Percentiles rank a stretch among this genome's conserved stretches.
These are phyloP conservation scores for Tylopilus vinaceipallidus DNA, from an alignment of 768 basidiomycete species.

Conservation along the genomic window DNA sequence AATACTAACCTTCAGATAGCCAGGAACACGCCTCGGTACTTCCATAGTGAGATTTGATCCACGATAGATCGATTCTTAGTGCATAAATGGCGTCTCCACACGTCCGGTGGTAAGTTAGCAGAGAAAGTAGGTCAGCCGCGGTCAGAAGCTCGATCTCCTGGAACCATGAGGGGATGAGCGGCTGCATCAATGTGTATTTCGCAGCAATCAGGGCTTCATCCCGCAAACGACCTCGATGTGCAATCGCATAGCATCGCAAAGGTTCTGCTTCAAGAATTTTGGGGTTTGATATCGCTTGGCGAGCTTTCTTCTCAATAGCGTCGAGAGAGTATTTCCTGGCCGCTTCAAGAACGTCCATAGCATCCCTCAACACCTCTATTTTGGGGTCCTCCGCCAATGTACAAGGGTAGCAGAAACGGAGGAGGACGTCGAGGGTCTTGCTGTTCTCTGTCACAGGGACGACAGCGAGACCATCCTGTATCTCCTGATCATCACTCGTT, in stretches of 20 bases:
- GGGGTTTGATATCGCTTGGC: constrained; percentile 18
- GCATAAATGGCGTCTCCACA: constrained; percentile 15
- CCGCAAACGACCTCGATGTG: constrained; percentile 17
- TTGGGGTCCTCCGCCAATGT: constrained; percentile 23
- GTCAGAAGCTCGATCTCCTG: constrained; percentile 30
- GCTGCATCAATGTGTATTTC: constrained; percentile 25
- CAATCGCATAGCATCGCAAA: constrained; percentile 32
- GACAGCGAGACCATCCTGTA: constrained; percentile 14
- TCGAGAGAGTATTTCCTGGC: constrained; percentile 20
- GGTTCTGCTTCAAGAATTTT: constrained; percentile 20
- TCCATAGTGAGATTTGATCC: constrained; percentile 9
- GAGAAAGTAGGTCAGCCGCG: constrained; percentile 22
- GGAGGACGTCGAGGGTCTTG: constrained; percentile 16
- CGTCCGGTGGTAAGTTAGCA: constrained; percentile 20
- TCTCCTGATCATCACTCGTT: constrained; percentile 7
- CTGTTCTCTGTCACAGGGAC: constrained; percentile 11
- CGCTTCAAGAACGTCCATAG: constrained; percentile 5
- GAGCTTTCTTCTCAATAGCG: constrained; percentile 12
- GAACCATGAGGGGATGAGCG: constrained; percentile 24
- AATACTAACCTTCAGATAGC: not conserved
- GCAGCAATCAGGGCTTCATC: constrained; percentile 29
- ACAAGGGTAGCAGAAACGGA: constrained; percentile 1
- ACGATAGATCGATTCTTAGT: constrained; percentile 1
- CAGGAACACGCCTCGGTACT: not conserved
- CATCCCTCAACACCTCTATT: constrained; percentile 10